Conservation (phyloP, 371 early-diverging fungal species). For the Entomophthora muscae region DNA sequence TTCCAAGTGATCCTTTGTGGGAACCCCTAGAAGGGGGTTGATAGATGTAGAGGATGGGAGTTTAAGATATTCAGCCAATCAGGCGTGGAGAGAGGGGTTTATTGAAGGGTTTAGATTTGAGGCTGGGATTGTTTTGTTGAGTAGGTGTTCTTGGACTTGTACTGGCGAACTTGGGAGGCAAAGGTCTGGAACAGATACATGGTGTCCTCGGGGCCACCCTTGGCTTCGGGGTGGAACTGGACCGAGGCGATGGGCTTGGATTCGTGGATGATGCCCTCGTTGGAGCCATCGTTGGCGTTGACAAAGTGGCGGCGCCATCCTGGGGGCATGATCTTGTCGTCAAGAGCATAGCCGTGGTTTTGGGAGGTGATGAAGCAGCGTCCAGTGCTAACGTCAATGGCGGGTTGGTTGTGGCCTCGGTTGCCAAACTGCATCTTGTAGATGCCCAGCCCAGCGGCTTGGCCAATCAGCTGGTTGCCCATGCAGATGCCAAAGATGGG, state of each 20-base stretch:
- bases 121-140: too few relatives aligned
- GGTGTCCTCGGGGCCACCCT: constrained; percentile 84
- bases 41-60: too few relatives aligned
- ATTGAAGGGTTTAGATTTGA: too few relatives aligned
- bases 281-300: constrained; percentile 88
- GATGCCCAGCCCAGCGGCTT: constrained; percentile 66
- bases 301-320: constrained; percentile 75
- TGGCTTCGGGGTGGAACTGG: constrained; percentile 95
- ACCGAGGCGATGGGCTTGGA: constrained; percentile 58
- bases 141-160: constrained; percentile 24
- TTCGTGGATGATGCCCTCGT: constrained; percentile 77
- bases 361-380: constrained; percentile 84
- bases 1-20: too few relatives aligned
- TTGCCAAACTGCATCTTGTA: constrained; percentile 85
- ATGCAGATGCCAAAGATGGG: constrained; percentile 96
- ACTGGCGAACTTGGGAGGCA: constrained; percentile 21
- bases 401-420: constrained; percentile 94
- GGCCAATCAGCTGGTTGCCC: constrained; percentile 81
- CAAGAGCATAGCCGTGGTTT: constrained; percentile 87
- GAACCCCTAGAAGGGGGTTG: too few relatives aligned
- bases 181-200: constrained; percentile 70
- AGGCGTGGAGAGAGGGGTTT: too few relatives aligned
- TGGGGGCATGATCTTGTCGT: constrained; percentile 37
- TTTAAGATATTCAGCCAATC: too few relatives aligned
- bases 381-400: constrained; percentile 45